Evolutionary conservation across 2,329 filamentous ascomycete species (phyloP).

Genomic region (Penicillium occitanis): DNA sequence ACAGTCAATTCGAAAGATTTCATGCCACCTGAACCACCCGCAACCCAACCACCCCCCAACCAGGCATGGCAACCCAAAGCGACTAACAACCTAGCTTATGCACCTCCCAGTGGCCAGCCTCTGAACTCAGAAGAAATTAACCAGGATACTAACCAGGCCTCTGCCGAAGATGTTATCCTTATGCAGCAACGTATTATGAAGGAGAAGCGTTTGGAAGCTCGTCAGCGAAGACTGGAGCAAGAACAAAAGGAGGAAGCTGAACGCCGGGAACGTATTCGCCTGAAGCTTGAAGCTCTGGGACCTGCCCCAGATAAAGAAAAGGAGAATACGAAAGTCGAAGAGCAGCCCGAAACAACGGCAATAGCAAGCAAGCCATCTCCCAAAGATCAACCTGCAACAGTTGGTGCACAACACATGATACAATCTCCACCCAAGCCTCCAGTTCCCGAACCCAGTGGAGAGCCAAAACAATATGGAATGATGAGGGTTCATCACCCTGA

Average conservation of each 20-base stretch:
- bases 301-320: constrained; percentile 38
- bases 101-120: constrained; percentile 27
- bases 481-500: constrained; percentile 62
- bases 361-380: constrained; percentile 23
- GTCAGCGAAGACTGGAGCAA: constrained; percentile 55
- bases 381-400: constrained; percentile 3
- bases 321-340: constrained; percentile 28
- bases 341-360: constrained; percentile 28
- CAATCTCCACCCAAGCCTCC: constrained; percentile 60
- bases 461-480: constrained; percentile 61
- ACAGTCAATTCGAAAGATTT: constrained; percentile 27
- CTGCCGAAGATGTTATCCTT: constrained; percentile 46
- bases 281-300: constrained; percentile 57
- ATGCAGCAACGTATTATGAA: constrained; percentile 62
- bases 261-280: constrained; percentile 57
- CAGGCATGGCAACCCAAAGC: constrained; percentile 34
- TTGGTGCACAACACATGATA: constrained; percentile 34
- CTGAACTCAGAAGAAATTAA: constrained; percentile 20
- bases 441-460: constrained; percentile 57
- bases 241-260: constrained; percentile 58
- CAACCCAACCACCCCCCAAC: constrained; percentile 29
- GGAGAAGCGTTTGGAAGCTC: constrained; percentile 58
- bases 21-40: constrained; percentile 28
- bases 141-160: constrained; percentile 21
- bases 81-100: constrained; percentile 32